phyloP scores from a whole-genome alignment of 345 rosid species.

The Fremontodendron californicum region DNA sequence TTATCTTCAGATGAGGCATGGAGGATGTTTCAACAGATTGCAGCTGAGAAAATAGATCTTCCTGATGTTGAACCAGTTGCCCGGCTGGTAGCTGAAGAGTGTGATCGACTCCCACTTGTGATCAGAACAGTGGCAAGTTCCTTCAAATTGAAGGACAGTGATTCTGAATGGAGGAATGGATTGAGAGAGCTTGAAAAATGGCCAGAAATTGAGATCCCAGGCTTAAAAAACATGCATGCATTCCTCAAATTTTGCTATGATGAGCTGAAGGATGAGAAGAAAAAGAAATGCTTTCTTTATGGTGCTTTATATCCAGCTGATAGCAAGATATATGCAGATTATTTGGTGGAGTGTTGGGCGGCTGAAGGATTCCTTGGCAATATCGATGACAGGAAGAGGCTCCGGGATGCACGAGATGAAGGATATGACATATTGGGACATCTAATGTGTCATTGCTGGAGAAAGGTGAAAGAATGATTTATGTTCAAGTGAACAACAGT shows the following conservation, averaged over 20 bases:
- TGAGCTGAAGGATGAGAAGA: conserved; percentile 17
- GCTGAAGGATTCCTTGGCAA: conserved; percentile 20
- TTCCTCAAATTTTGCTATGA: conserved; percentile 22
- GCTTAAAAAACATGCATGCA: conserved; percentile 27
- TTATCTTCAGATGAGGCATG: conserved; percentile 1
- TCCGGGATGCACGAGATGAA: conserved; percentile 10
- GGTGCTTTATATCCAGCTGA: conserved; percentile 23
- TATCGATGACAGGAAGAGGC: neutral
- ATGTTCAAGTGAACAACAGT: conserved; percentile 24
- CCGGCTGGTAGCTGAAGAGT: conserved; percentile 16
- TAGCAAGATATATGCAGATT: conserved; percentile 19
- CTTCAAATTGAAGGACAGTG: conserved; percentile 20
- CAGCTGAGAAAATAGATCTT: neutral
- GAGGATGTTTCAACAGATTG: conserved; percentile 8
- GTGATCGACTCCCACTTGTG: conserved; percentile 27
- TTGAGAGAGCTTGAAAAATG: conserved; percentile 13
- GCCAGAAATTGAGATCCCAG: conserved; percentile 12
- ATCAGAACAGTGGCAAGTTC: conserved; percentile 24
- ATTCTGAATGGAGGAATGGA: conserved; percentile 21
- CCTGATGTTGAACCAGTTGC: conserved; percentile 19
- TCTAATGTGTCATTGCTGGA: conserved; percentile 24
- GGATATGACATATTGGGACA: conserved; percentile 18
- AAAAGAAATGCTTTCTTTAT: conserved; percentile 28
- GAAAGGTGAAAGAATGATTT: conserved; percentile 5
- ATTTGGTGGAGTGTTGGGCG: conserved; percentile 30